Evolutionary conservation across 1,284 basidiomycete species (phyloP), one percentile per base, ranked within the genome.

Genomic region (Phellinidium pouzarii): DNA sequence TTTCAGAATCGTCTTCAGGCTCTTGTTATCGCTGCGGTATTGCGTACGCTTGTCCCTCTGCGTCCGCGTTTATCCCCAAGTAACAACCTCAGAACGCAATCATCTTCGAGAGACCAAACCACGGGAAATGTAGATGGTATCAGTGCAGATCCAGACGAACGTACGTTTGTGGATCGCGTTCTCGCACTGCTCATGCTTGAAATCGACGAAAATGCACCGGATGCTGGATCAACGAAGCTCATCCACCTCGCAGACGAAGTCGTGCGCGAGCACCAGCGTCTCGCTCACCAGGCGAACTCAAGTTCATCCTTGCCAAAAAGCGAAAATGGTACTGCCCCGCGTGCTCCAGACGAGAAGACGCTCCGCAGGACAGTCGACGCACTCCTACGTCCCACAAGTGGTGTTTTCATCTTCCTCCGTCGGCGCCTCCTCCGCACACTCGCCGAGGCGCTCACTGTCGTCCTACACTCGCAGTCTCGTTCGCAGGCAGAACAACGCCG

Each of bases 1-100:
- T 61, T 79, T 12, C 86, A 89, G 63, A 87, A 89, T 60, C 75
- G 75, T 57, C 63, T 88, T 5, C 87, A 89, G 61, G 84, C 83
- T 0, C 70, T 87, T 20, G 71, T 84, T 22, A 82, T 88, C 48
- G 70, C 77, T 25, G 80, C 84, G 1, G 73, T 78, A 6, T 68
- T 89, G 40, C 74, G 75, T 27, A 71, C 76, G 6, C 74, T 87
- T 34, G 70, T 76, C 2, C 75, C 69, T 26, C 66, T 76, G 1
- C 73, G 71, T 6, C 14, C 59, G 43, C 9, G 25, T 42, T 34
- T 61, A 8, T 5, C 6, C n/a, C 5, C 37, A 38, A 38, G n/a
- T 38, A 14, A 6, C 5, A 45, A 50, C 12, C 31, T 44, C 14
- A 20, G 50, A 25, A 46, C 29, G 1, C 20, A 41, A 43, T 41